Base-by-base conservation (phyloP, 495 filamentous ascomycete species). In the Xylaria cubensis region DNA sequence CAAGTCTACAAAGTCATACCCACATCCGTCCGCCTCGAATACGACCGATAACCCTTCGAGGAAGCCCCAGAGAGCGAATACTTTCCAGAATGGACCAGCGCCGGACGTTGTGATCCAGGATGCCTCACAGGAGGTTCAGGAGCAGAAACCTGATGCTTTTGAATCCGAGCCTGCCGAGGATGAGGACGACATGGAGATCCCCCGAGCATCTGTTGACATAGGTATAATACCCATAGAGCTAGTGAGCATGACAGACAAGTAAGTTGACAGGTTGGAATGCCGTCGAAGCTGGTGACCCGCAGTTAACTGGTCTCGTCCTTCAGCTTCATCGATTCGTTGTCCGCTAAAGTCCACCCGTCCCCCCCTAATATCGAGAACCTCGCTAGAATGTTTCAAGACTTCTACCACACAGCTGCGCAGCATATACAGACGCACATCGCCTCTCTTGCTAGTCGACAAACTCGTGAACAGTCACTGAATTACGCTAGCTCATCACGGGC, bases 211-310 rank as follows among this genome's bases (percentile, higher is more conserved):
- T 69, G 84, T 89, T 76, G 90, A 90, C 42, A 90, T 93, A 69
- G 93, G 97, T 74, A 92, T 97, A 75, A 91, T 99, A 53, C 96
- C 96, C 12, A 93, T 97, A 74, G 96, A 99, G 85, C 86, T 99
- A 69, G 84, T 94, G 46, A 96, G 93, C 84, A 83, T 98, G 77
- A 92, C 91, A 51, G 96, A 99, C 80, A 91, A 92, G 93, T 95
- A 70, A 76, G 68, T 78, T 74, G 58, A 71, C 68, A 77, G 53
- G 64, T 44, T 51, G 64, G 53, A 19, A 66, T 72, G 17, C 59
- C 12, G 5, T 64, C 21, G 8, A 41, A n/a, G 17, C 32, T n/a
- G 17, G n/a, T 34, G 29, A 53, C 21, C 8, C 8, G 10, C 9
- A 32, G 48, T 59, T 71, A 46, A 71, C 56, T 61, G 32, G 42